Percentiles rank a stretch among this genome's conserved stretches.
Evolutionary conservation across 305 asterid genomes (phyloP).

Genomic region (Ajuga reptans): DNA sequence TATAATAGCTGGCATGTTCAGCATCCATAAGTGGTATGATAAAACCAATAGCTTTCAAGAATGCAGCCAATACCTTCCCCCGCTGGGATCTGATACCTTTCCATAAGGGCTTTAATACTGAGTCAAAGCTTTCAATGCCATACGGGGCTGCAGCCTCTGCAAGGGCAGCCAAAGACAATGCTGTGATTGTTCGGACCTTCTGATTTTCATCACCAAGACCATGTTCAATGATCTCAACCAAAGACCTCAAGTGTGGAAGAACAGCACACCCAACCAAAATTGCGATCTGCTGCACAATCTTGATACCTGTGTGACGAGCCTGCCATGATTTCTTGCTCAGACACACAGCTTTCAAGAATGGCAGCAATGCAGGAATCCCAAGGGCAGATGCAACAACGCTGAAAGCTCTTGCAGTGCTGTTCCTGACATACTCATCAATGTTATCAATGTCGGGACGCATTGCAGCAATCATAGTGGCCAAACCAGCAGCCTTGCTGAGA

Average conservation of each 20-base stretch:
- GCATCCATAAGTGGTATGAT: slow-evolving; percentile 98
- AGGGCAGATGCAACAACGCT: slow-evolving; percentile 98
- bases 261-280: slow-evolving; percentile 91
- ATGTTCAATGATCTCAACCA: slow-evolving; percentile 90
- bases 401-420: slow-evolving; percentile 94
- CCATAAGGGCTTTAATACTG: slow-evolving; percentile 92
- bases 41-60: slow-evolving; percentile 84
- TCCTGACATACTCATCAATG: slow-evolving; percentile 90
- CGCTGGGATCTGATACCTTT: slow-evolving; percentile 93
- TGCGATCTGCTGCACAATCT: slow-evolving; percentile 96
- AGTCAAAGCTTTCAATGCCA: slow-evolving; percentile 92
- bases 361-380: slow-evolving; percentile 85
- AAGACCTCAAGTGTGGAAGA: slow-evolving; percentile 84
- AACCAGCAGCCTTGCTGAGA: slow-evolving; percentile 95
- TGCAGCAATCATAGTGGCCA: slow-evolving; percentile 98
- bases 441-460: slow-evolving; percentile 98
- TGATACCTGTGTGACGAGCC: slow-evolving; percentile 98
- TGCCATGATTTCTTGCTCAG: slow-evolving; percentile 99
- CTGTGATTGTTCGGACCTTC: slow-evolving; percentile 87
- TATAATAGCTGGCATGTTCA: slow-evolving; percentile 80
- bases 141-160: slow-evolving; percentile 98
- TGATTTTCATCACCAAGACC: slow-evolving; percentile 97
- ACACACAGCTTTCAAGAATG: slow-evolving; percentile 88
- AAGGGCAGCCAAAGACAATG: slow-evolving; percentile 92
- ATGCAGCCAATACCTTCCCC: slow-evolving; percentile 95